Evolutionary conservation across 306 rosid genomes (phyloP).

Genomic region (Erythrophleum fordii): DNA sequence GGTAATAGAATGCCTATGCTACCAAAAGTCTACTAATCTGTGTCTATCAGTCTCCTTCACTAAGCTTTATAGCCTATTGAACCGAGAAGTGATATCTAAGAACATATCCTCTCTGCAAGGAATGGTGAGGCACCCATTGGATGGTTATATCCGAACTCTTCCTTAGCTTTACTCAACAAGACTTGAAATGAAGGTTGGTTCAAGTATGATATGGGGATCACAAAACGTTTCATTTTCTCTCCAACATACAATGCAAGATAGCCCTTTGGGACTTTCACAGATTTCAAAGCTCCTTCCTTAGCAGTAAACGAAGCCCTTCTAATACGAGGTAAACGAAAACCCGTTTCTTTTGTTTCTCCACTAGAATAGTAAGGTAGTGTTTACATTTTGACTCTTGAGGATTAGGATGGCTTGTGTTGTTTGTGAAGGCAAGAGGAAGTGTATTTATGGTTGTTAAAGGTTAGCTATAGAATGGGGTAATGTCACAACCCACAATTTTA

Average conservation of each 20-base stretch:
- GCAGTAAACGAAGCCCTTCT: slow-evolving; percentile 18
- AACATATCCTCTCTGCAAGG: no score
- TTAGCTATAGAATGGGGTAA: neutral
- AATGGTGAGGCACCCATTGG: no score
- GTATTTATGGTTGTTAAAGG: slow-evolving; percentile 24
- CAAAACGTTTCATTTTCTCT: slow-evolving; percentile 50
- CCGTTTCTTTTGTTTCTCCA: slow-evolving; percentile 31
- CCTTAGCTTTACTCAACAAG: slow-evolving; percentile 33
- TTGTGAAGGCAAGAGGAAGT: neutral
- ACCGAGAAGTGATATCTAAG: no score
- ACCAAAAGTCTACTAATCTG: neutral
- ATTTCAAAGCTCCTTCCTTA: slow-evolving; percentile 35
- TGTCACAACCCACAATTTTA: no score
- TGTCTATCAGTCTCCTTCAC: neutral
- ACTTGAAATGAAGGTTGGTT: slow-evolving; percentile 53
- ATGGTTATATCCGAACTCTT: no score
- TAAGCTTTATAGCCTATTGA: slow-evolving; percentile 10
- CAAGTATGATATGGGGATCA: slow-evolving; percentile 53
- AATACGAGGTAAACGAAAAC: slow-evolving; percentile 41
- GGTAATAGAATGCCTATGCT: no score
- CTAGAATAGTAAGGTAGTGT: neutral
- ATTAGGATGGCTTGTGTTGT: slow-evolving; percentile 21
- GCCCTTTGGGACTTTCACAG: slow-evolving; percentile 51
- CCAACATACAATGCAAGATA: slow-evolving; percentile 55
- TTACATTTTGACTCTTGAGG: neutral